Percentiles rank a stretch among this genome's conserved stretches.
These are phyloP conservation scores for Glebionis coronaria DNA, from an alignment of 129 eudicot species.

Conservation along the genomic window DNA sequence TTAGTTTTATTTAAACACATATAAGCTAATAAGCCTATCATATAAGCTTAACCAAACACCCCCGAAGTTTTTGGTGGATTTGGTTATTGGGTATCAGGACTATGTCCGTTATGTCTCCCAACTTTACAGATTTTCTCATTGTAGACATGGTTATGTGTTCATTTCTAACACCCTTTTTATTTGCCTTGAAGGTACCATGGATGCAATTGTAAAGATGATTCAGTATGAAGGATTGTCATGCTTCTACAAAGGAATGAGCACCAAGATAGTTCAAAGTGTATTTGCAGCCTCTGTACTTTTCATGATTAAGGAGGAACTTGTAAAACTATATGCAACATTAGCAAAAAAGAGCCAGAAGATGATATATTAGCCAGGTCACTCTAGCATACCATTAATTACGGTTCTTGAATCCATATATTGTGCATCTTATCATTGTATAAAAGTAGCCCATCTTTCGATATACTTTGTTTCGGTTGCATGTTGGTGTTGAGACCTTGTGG, in stretches of 20 bases:
- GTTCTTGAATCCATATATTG: conserved; percentile 19
- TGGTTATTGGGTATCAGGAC: no score
- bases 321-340: conserved; percentile 48
- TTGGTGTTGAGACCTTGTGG: not conserved
- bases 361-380: conserved; percentile 25
- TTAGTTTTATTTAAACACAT: no score
- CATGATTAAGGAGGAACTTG: conserved; percentile 97
- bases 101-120: no score
- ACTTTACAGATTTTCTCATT: no score
- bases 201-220: conserved; percentile 92
- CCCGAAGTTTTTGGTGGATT: no score
- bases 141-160: no score
- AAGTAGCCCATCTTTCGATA: conserved; percentile 6
- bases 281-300: conserved; percentile 97
- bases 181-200: conserved; percentile 57
- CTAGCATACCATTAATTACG: not conserved
- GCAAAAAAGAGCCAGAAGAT: conserved; percentile 37
- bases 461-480: not conserved
- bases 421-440: not conserved
- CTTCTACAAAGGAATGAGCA: conserved; percentile 97
- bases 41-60: no score
- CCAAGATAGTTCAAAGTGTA: conserved; percentile 96
- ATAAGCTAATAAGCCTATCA: no score
- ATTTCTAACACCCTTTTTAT: not conserved
- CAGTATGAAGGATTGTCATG: conserved; percentile 79